phyloP scores from a whole-genome alignment of 257 asterid genomes.

The Salvia miltiorrhiza region DNA sequence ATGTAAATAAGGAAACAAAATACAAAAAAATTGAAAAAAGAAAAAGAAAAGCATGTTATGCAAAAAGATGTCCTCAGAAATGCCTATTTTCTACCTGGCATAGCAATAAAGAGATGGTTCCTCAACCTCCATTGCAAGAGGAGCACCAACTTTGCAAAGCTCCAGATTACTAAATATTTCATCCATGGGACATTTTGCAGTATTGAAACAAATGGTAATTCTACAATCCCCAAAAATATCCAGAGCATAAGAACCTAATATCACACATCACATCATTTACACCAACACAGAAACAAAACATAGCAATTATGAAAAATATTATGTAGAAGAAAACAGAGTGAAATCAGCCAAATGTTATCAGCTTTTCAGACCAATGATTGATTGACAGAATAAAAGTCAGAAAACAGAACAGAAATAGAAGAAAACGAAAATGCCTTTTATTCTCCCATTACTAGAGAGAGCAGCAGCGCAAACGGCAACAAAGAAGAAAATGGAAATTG shows the following conservation, averaged over 20 bases:
- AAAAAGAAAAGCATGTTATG: not conserved
- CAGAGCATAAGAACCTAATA: not conserved
- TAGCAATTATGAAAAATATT: too few relatives aligned
- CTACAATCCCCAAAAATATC: not conserved
- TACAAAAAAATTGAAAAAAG: not conserved
- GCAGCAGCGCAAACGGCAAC: not conserved
- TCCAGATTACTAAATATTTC: slow-evolving; percentile 63
- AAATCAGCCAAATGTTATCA: not conserved
- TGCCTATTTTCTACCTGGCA: slow-evolving; percentile 56
- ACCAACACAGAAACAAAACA: not conserved
- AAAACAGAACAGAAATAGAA: not conserved
- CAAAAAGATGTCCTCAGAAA: slow-evolving; percentile 46
- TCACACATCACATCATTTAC: not conserved
- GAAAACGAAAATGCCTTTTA: not conserved
- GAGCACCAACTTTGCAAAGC: slow-evolving; percentile 42
- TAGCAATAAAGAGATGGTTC: slow-evolving; percentile 25
- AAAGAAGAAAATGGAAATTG: not conserved
- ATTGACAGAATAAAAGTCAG: not conserved
- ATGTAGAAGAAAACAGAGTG: not conserved
- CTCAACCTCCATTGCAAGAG: slow-evolving; percentile 50
- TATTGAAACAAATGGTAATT: not conserved
- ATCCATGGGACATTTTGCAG: slow-evolving; percentile 35
- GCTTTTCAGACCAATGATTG: not conserved
- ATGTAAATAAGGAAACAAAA: not conserved
- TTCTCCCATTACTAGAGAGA: not conserved